A percentile compares a stretch with the other conserved stretches of the same genome.
Conservation (phyloP, 2,329 filamentous ascomycete species). For the Ophiostoma australiae region DNA sequence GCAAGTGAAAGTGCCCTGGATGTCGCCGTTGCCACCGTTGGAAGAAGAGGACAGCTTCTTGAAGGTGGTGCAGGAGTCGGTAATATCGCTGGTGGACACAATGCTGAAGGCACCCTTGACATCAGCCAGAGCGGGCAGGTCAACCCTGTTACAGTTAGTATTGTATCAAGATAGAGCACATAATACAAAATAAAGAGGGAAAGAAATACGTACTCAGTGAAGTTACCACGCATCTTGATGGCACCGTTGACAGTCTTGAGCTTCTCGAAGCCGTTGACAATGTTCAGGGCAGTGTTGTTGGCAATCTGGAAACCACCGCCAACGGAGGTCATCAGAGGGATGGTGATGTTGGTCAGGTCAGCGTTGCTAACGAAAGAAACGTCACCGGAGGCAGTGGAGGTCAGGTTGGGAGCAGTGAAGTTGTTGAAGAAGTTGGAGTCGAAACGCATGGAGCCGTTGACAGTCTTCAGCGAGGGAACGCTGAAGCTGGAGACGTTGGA, state of each 20-base stretch:
- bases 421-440: slow-evolving; percentile 68
- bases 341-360: slow-evolving; percentile 65
- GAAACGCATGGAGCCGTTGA: slow-evolving; percentile 79
- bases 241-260: slow-evolving; percentile 71
- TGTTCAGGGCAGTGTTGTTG: slow-evolving; percentile 75
- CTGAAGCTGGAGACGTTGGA: slow-evolving; percentile 70
- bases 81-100: slow-evolving; percentile 59
- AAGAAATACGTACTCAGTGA: slow-evolving; percentile 62
- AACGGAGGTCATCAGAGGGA: slow-evolving; percentile 63
- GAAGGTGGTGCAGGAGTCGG: slow-evolving; percentile 51
- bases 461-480: slow-evolving; percentile 64
- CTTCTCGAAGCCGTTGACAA: slow-evolving; percentile 61
- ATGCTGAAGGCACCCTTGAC: slow-evolving; percentile 70
- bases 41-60: slow-evolving; percentile 40
- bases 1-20: slow-evolving; percentile 50
- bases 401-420: slow-evolving; percentile 66
- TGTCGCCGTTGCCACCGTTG: slow-evolving; percentile 38
- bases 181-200: neutral
- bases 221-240: slow-evolving; percentile 78
- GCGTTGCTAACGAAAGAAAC: slow-evolving; percentile 61
- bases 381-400: slow-evolving; percentile 54
- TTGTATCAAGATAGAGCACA: neutral
- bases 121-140: slow-evolving; percentile 60
- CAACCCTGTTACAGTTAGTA: slow-evolving; percentile 51
- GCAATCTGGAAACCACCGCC: slow-evolving; percentile 77